Conservation (phyloP, 1,284 basidiomycete species). For the Trichosporon faecale region DNA sequence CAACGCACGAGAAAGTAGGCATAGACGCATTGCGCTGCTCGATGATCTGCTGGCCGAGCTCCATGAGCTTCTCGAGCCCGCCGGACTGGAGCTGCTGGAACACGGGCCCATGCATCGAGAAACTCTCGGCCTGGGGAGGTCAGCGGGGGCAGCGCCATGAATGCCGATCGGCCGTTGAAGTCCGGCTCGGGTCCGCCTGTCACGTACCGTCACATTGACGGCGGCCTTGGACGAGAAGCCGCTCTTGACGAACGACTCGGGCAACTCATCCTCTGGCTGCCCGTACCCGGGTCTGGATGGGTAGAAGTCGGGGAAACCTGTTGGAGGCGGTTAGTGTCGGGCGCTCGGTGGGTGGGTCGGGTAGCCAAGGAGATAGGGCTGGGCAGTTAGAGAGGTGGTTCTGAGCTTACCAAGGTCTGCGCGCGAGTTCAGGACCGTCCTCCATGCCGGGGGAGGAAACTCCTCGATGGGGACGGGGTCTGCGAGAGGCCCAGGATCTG, state of each 20-base stretch:
- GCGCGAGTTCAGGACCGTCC: conserved; percentile 43
- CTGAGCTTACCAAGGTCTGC: conserved; percentile 45
- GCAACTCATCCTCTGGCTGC: conserved; percentile 80
- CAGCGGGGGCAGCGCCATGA: not conserved
- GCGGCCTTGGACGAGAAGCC: conserved; percentile 65
- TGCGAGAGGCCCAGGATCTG: conserved; percentile 20
- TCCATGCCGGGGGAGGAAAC: conserved; percentile 48
- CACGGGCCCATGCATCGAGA: conserved; percentile 59
- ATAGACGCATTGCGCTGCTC: conserved; percentile 55
- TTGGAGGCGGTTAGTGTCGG: not conserved
- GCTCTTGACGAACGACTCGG: conserved; percentile 70
- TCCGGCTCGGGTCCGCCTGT: not conserved
- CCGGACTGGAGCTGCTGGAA: conserved; percentile 54
- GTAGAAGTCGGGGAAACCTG: conserved; percentile 81
- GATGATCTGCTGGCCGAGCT: conserved; percentile 76
- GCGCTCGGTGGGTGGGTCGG: not conserved
- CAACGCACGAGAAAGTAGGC: conserved; percentile 33
- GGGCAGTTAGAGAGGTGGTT: not conserved
- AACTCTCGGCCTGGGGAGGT: conserved; percentile 55
- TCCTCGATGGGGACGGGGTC: conserved; percentile 43
- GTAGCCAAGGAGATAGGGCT: not conserved
- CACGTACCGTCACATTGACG: conserved; percentile 50
- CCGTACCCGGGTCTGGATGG: conserved; percentile 75
- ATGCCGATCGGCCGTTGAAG: not conserved
- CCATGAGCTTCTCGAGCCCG: conserved; percentile 68